A percentile compares a stretch with the other conserved stretches of the same genome.
Evolutionary conservation across 2,329 filamentous ascomycete genomes (phyloP).

Genomic region (Xylariales sp.): DNA sequence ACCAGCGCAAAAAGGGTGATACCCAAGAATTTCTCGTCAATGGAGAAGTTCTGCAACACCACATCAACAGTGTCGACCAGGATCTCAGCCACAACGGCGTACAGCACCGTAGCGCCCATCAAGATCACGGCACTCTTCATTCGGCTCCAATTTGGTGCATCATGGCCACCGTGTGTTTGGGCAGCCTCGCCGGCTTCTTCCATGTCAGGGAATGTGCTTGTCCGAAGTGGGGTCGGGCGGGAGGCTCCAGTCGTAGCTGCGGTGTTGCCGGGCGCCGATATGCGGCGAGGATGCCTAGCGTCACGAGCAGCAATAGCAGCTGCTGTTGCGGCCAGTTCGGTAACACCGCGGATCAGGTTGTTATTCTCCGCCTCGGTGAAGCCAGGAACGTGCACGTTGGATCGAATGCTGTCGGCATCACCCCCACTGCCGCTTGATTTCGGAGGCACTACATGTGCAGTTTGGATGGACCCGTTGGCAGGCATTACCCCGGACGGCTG

Average conservation of each 20-base stretch:
- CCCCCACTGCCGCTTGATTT: constrained; percentile 48
- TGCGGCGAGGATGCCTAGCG: constrained; percentile 41
- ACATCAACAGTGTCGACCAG: constrained; percentile 95
- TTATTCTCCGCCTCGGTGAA: constrained; percentile 81
- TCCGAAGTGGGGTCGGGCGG: constrained; percentile 27
- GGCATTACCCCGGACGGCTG: constrained; percentile 18
- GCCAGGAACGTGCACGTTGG: constrained; percentile 56
- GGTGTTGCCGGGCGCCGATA: constrained; percentile 27
- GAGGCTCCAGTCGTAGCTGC: constrained; percentile 19
- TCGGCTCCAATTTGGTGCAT: constrained; percentile 97
- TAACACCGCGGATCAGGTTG: constrained; percentile 77
- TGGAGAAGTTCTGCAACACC: constrained; percentile 83
- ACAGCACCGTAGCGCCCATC: constrained; percentile 82
- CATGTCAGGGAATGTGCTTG: constrained; percentile 34
- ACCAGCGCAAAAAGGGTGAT: constrained; percentile 96
- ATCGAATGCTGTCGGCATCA: constrained; percentile 29
- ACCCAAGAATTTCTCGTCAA: constrained; percentile 96
- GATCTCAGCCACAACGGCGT: constrained; percentile 96
- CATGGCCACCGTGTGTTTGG: constrained; percentile 69
- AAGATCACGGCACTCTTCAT: constrained; percentile 87
- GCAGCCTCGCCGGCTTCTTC: constrained; percentile 43
- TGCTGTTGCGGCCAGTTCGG: constrained; percentile 89
- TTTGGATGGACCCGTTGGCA: constrained; percentile 41
- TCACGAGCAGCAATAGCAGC: constrained; percentile 84
- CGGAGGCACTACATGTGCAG: constrained; percentile 73